A percentile compares a stretch with the other conserved stretches of the same genome.
Evolutionary conservation across 2,329 filamentous ascomycete genomes (phyloP).

Genomic region (Aspergillus sp.): DNA sequence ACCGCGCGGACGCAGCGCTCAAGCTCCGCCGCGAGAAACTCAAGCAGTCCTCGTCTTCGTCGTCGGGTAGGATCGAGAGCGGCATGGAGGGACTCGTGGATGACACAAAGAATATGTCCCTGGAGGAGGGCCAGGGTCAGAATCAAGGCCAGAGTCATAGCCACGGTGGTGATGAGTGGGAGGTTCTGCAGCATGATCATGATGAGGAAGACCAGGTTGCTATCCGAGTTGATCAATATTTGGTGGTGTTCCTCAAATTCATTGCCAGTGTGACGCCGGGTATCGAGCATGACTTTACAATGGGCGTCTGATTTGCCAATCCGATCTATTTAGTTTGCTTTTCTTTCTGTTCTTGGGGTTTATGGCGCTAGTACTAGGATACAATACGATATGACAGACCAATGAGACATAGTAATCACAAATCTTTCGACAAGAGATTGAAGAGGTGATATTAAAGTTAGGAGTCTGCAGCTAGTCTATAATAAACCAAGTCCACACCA

Average conservation of each 20-base stretch:
- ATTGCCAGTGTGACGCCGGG: constrained; percentile 88
- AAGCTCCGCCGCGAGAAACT: constrained; percentile 82
- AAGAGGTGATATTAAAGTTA: too few species aligned
- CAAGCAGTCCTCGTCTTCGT: constrained; percentile 38
- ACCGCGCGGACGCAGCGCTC: constrained; percentile 86
- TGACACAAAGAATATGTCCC: constrained; percentile 57
- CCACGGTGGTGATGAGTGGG: constrained; percentile 54
- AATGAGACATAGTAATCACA: not conserved
- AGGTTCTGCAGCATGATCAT: constrained; percentile 48
- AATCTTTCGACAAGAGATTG: too few species aligned
- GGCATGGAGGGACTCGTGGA: constrained; percentile 84
- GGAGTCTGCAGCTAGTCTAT: too few species aligned
- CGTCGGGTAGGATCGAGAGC: constrained; percentile 41
- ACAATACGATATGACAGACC: not conserved
- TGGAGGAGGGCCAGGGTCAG: constrained; percentile 41
- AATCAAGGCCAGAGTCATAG: constrained; percentile 12
- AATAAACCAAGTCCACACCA: too few species aligned
- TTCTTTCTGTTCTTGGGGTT: not conserved
- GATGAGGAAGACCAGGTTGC: constrained; percentile 42
- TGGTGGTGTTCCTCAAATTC: constrained; percentile 53
- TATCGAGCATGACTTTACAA: constrained; percentile 96
- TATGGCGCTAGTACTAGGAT: not conserved
- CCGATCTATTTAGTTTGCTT: not conserved
- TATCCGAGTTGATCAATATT: constrained; percentile 44
- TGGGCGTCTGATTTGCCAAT: constrained; percentile 60